Base-by-base conservation (phyloP, 352 stramenopile species). In the Globisporangium ultimum region DNA sequence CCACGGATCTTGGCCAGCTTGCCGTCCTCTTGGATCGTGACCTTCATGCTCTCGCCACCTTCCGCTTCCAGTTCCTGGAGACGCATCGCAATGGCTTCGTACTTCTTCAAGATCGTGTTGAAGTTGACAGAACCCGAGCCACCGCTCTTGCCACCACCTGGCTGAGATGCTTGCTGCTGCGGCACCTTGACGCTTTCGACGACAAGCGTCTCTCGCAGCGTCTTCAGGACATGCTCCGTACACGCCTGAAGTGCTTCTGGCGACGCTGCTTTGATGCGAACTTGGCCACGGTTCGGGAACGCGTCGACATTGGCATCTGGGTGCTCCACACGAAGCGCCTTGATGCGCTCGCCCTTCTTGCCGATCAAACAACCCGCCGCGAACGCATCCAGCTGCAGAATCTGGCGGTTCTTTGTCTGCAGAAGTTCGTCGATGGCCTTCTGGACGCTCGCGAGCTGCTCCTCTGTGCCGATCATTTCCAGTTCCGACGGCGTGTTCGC, bases 341-440 rank as follows among this genome's bases (percentile, higher is more conserved):
- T 90, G 51, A 93, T 93, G 41, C 81, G 78, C 53, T 93, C 84
- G 34, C 84, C 84, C 66, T 93, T 93, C 46, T 88, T 88, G 10
- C 84, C 84, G 21, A 93, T 93, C 52, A 93, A 64, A 40, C 81
- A 90, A 1, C 76, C 76, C 2, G 75, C 80, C 2, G 84, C 72
- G 53, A 93, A 91, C 12, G 80, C 70, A 61, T 93, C 84, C 8
- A 93, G 63, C 48, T 89, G 76, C 54, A 93, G 50, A 12, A 93
- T 60, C n/a, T 87, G 71, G n/a, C 81, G 80, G 59, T 90, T 78
- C 55, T 86, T 67, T n/a, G 79, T 91, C 67, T 91, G 79, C 53
- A 93, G 61, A 40, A 93, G 72, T 53, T 66, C 67, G 53, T 91
- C 80, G 17, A 93, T 53, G 17, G 67, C 71, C 28, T 55, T 58